Evolutionary conservation across 768 basidiomycete genomes (phyloP).

Genomic region (Cyclocybe aegerita): DNA sequence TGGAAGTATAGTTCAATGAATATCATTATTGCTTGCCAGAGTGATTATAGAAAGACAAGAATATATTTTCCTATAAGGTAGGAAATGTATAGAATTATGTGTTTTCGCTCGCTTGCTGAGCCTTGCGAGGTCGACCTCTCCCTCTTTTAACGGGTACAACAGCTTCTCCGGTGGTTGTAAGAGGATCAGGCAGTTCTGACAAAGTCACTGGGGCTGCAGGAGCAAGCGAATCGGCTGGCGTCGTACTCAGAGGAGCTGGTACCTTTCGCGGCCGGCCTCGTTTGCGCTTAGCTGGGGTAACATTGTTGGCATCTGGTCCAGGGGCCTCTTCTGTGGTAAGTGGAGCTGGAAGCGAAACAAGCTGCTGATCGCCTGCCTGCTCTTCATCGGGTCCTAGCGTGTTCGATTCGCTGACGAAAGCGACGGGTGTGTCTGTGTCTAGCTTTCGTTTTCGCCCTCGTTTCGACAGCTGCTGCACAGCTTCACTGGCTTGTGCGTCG

Average conservation of each 20-base stretch:
- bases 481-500: no score
- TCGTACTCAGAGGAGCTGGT: neutral
- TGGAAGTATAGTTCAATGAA: no score
- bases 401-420: no score
- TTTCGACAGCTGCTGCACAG: no score
- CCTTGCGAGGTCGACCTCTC: conserved; percentile 1
- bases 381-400: no score
- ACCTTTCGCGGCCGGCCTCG: neutral
- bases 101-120: neutral
- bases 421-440: no score
- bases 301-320: neutral
- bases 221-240: neutral
- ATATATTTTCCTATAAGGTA: no score
- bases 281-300: neutral
- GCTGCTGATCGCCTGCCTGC: neutral
- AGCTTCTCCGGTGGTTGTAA: neutral
- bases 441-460: no score
- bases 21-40: no score
- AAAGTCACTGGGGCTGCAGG: neutral
- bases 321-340: neutral
- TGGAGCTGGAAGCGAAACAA: neutral
- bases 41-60: no score
- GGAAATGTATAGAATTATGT: no score
- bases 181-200: no score
- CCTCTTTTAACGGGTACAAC: neutral